Base-by-base conservation (phyloP, 2,329 filamentous ascomycete species). In the Coniochaeta prunicola region DNA sequence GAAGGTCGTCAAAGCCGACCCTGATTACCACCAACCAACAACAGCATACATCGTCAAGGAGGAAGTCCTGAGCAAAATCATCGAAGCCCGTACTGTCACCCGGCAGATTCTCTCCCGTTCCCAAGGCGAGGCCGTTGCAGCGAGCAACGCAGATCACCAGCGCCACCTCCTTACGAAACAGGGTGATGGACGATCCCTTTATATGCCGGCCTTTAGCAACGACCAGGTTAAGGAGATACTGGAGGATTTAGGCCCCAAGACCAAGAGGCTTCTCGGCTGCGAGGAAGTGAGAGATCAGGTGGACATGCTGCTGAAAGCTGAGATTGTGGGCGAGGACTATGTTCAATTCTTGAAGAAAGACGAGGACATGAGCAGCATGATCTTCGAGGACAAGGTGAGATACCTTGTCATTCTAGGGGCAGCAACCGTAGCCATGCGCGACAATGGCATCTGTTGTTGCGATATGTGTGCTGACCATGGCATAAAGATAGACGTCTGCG, bases 371-470 rank as follows among this genome's bases (percentile, higher is more conserved):
- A 21, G 26, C 19, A 26, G 19, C 40, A 45, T 61, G 26, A 56
- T 58, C 26, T 59, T 61, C 13, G 21, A 55, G 3, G 64, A 64
- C 4, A 65, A 66, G 64, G 66, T 64, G 53, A 28, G 53, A 55
- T 15, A 28, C 28, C 7, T 7, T 31, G 13, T 26, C 7, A 26
- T 50, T 24, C 15, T 28, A 31, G 19, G 9, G 31, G 57, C 33
- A 57, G 54, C 36, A 5, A n/a, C 5, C 15, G 19, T 38, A n/a
- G n/a, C 3, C 36, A n/a, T n/a, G 33, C 12, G 15, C 19, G 15
- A n/a, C 17, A 15, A 38, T n/a, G 17, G 17, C 10, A 4, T n/a
- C 36, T 4, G 19, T 38, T 15, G 17, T 4, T 8, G 12, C 17
- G 34, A 15, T 4, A 38, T n/a, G 36, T 38, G 17, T 38, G 1